Conservation (phyloP, 139 green algal species). For the Volvox reticuliferus region DNA sequence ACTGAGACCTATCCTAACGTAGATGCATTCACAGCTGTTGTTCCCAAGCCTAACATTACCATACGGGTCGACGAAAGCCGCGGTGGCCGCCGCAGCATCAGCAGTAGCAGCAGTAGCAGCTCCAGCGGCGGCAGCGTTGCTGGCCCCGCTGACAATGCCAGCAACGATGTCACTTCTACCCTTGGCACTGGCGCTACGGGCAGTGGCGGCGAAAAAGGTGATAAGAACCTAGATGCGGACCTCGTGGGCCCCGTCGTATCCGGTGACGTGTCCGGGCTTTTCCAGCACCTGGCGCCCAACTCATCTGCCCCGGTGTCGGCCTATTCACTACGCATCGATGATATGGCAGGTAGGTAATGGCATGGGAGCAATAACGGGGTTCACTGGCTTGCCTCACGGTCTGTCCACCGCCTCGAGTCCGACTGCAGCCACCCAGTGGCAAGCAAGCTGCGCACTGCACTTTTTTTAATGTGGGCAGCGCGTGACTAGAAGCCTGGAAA, state of each 20-base stretch:
- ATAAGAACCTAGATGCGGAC: background rate
- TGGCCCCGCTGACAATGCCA: too few species aligned
- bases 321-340: constrained; percentile 12
- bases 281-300: constrained; percentile 10
- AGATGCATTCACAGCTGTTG: background rate
- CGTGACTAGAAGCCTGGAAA: too few species aligned
- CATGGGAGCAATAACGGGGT: too few species aligned
- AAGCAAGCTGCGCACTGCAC: too few species aligned
- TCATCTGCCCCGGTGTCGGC: background rate
- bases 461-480: too few species aligned
- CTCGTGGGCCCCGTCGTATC: constrained; percentile 2
- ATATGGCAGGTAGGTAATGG: constrained; percentile 32
- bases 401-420: too few species aligned
- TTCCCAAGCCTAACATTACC: constrained; percentile 10
- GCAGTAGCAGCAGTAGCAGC: background rate
- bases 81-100: background rate
- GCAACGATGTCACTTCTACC: background rate
- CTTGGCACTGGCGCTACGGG: background rate
- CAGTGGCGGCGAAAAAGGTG: background rate
- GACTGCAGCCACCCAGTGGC: too few species aligned
- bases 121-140: background rate
- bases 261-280: background rate
- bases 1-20: background rate
- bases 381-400: too few species aligned
- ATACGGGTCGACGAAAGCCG: background rate